Conservation (phyloP, 208 protist species). For the Leishmania gerbilli region DNA sequence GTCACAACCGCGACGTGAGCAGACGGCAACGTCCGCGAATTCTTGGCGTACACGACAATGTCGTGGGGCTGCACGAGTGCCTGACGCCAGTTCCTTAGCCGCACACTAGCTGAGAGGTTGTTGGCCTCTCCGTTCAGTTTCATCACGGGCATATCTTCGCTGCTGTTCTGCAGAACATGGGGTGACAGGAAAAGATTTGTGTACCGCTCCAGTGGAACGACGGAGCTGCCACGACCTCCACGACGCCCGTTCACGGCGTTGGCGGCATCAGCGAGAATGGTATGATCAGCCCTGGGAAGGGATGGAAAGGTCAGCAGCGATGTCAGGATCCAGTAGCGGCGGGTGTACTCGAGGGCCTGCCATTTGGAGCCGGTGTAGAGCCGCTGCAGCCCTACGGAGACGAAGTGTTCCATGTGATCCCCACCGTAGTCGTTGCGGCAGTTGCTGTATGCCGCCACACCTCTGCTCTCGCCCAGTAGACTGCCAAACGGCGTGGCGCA, state of each 20-base stretch:
- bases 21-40: slow-evolving; percentile 31
- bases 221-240: slow-evolving; percentile 21
- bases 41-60: slow-evolving; percentile 45
- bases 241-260: slow-evolving; percentile 25
- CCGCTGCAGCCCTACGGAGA: slow-evolving; percentile 49
- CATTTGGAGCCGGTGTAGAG: slow-evolving; percentile 69
- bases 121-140: slow-evolving; percentile 28
- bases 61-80: slow-evolving; percentile 35
- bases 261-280: slow-evolving; percentile 21
- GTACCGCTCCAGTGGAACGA: slow-evolving; percentile 31
- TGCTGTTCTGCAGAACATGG: neutral
- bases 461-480: slow-evolving; percentile 52
- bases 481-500: slow-evolving; percentile 61
- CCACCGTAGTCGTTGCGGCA: slow-evolving; percentile 51
- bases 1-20: slow-evolving; percentile 72
- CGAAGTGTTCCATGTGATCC: slow-evolving; percentile 55
- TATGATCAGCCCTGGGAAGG: slow-evolving; percentile 22
- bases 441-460: slow-evolving; percentile 74
- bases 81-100: slow-evolving; percentile 20
- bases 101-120: slow-evolving; percentile 28
- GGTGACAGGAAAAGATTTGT: slow-evolving; percentile 34
- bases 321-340: slow-evolving; percentile 65
- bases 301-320: slow-evolving; percentile 37
- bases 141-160: neutral
- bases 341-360: slow-evolving; percentile 67